These are phyloP conservation scores for Acacia melanoxylon DNA, from an alignment of 306 rosid species.

Conservation along the genomic window DNA sequence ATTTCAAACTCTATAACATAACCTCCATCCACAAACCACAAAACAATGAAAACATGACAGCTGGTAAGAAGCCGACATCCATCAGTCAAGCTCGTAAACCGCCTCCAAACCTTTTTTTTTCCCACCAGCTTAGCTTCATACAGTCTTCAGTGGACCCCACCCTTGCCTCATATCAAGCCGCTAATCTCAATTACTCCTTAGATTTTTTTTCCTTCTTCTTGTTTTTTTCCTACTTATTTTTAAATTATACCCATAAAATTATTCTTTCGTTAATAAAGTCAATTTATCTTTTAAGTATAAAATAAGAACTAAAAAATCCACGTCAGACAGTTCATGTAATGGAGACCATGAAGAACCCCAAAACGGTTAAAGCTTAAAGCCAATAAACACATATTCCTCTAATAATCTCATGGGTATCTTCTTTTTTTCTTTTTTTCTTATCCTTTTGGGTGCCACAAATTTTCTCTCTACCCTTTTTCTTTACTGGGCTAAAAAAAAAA, in stretches of 20 bases:
- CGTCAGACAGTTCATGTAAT: not conserved
- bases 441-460: not conserved
- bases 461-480: not conserved
- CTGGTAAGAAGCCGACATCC: too few relatives aligned
- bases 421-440: not conserved
- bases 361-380: not conserved
- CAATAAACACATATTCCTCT: not conserved
- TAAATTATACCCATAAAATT: too few relatives aligned
- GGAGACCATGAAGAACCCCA: not conserved
- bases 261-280: too few relatives aligned
- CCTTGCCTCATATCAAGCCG: too few relatives aligned
- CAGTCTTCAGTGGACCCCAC: too few relatives aligned
- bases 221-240: too few relatives aligned
- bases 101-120: too few relatives aligned
- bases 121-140: fast-evolving
- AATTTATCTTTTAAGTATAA: too few relatives aligned
- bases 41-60: slow-evolving; percentile 11
- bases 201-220: too few relatives aligned
- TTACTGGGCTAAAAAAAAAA: not conserved
- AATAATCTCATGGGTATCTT: not conserved
- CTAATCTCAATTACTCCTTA: too few relatives aligned
- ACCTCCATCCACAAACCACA: not conserved
- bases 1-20: not conserved
- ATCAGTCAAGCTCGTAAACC: too few relatives aligned
- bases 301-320: not conserved